Conservation (phyloP, 306 rosid species). For the Hippophae gyantsensis region DNA sequence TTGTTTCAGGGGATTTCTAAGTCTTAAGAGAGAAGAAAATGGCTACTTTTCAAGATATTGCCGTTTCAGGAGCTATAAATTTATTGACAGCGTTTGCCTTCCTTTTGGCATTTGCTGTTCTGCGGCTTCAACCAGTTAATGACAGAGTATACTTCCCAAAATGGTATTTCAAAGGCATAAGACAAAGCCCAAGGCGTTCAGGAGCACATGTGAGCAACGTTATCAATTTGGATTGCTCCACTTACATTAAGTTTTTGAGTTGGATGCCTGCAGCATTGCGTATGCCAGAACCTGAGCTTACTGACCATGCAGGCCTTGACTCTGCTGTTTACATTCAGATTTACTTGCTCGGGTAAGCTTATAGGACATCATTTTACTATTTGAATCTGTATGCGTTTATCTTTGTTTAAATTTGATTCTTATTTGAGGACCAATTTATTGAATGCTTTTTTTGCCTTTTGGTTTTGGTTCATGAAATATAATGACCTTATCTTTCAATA, state of each 20-base stretch:
- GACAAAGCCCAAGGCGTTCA: conserved; percentile 56
- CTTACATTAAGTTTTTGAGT: conserved; percentile 58
- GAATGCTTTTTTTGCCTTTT: not conserved
- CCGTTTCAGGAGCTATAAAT: conserved; percentile 60
- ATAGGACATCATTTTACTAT: not conserved
- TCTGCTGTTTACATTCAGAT: conserved; percentile 77
- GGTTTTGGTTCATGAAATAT: not conserved
- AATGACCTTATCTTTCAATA: not conserved
- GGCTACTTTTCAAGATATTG: conserved; percentile 63
- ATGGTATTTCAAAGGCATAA: conserved; percentile 86
- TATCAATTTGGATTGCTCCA: conserved; percentile 51
- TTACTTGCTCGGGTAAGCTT: conserved; percentile 70
- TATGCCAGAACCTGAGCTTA: conserved; percentile 89
- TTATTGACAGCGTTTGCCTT: conserved; percentile 46
- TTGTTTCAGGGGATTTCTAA: conserved; percentile 16
- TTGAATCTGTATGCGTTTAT: not conserved
- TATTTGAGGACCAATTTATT: not conserved
- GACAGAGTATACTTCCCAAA: conserved; percentile 87
- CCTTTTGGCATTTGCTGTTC: conserved; percentile 57
- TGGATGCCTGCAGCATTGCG: conserved; percentile 95
- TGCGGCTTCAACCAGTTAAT: conserved; percentile 76
- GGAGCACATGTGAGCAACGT: conserved; percentile 33
- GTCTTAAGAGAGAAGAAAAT: conserved; percentile 23
- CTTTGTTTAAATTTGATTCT: not conserved
- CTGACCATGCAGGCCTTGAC: conserved; percentile 95